These are phyloP conservation scores for Elymus sibiricus DNA, from an alignment of 176 grass and related monocot species.

Conservation along the genomic window DNA sequence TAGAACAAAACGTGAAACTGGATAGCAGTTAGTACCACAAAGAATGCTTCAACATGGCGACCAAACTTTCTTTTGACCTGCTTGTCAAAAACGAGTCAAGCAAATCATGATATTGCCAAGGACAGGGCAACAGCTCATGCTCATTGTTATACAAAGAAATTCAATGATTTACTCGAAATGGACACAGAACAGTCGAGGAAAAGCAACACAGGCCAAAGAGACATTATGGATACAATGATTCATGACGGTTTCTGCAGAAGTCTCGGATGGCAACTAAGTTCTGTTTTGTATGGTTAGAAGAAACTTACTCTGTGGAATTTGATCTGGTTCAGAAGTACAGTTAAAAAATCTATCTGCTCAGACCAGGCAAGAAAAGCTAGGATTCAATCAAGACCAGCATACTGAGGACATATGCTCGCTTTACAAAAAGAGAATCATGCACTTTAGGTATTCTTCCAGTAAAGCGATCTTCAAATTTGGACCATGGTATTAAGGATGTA, in stretches of 20 bases:
- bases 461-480: background rate
- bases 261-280: background rate
- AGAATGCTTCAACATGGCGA: constrained; percentile 71
- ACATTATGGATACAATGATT: background rate
- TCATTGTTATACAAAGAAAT: background rate
- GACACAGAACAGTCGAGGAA: background rate
- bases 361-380: background rate
- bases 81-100: constrained; percentile 17
- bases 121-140: background rate
- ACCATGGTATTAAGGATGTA: background rate
- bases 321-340: background rate
- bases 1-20: constrained; percentile 96
- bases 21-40: constrained; percentile 64
- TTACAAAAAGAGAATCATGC: background rate
- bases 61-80: constrained; percentile 88
- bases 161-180: background rate
- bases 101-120: constrained; percentile 10
- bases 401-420: background rate
- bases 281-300: background rate
- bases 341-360: background rate
- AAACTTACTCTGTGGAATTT: background rate
- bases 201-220: background rate
- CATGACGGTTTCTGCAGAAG: background rate
- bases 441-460: background rate
- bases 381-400: background rate